phyloP scores from a whole-genome alignment of 176 grass and related monocot genomes.

The Bonia amplexicaulis region DNA sequence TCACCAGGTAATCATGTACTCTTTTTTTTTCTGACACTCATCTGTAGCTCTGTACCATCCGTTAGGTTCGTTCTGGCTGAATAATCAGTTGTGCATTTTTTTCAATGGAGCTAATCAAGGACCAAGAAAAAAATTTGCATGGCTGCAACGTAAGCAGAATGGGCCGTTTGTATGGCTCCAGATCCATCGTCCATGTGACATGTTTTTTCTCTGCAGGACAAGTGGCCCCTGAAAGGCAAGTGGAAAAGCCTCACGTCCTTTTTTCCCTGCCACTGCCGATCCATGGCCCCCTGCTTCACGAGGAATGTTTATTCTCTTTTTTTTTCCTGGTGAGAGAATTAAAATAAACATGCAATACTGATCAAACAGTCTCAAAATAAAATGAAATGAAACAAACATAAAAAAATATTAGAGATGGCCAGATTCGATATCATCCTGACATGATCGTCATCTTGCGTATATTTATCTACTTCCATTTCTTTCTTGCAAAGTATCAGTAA shows the following conservation, averaged over 20 bases:
- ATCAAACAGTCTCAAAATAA: neutral
- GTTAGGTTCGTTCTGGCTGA: neutral
- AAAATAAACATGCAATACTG: neutral
- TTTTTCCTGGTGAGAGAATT: neutral
- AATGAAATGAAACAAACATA: neutral
- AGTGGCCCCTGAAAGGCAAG: neutral
- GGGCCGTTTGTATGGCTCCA: neutral
- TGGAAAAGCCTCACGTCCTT: neutral
- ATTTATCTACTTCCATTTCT: neutral
- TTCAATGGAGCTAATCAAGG: neutral
- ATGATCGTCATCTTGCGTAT: neutral
- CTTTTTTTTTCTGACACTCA: neutral
- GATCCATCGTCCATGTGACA: constrained; percentile 12
- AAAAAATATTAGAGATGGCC: too few relatives aligned
- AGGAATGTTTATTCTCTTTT: neutral
- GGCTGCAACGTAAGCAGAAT: neutral
- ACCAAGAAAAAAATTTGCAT: neutral
- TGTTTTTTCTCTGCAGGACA: neutral
- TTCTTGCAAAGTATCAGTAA: too few relatives aligned
- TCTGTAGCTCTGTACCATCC: neutral
- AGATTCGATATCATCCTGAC: neutral
- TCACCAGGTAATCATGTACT: neutral
- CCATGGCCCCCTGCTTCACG: neutral
- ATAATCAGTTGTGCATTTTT: neutral
- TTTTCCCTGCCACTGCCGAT: neutral